phyloP scores from a whole-genome alignment of 208 protist species.

The Trypanosoma vivax region DNA sequence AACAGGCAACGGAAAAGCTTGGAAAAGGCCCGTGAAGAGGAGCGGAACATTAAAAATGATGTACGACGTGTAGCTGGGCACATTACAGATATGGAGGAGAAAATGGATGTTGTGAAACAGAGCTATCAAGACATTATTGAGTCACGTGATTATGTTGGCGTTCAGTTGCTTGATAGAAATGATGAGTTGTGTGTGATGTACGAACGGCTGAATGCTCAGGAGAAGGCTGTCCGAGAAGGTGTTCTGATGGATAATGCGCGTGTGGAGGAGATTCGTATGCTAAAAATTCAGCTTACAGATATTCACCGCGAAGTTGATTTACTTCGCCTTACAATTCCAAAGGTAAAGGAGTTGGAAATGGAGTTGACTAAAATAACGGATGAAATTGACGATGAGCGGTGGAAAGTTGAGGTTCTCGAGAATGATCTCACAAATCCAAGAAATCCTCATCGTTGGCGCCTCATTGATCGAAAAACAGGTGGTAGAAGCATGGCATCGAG shows the following conservation, averaged over 20 bases:
- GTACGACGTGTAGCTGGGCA: conserved; percentile 89
- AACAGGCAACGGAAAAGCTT: conserved; percentile 75
- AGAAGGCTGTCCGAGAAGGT: conserved; percentile 83
- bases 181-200: conserved; percentile 93
- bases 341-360: conserved; percentile 81
- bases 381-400: conserved; percentile 85
- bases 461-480: conserved; percentile 20
- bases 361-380: conserved; percentile 55
- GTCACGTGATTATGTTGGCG: conserved; percentile 90
- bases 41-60: conserved; percentile 82
- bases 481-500: neutral
- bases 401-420: conserved; percentile 71
- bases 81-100: conserved; percentile 81
- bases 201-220: conserved; percentile 92
- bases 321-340: conserved; percentile 61
- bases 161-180: conserved; percentile 95
- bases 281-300: conserved; percentile 75
- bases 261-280: conserved; percentile 56
- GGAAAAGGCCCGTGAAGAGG: conserved; percentile 48
- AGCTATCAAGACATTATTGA: conserved; percentile 87
- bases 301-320: conserved; percentile 79
- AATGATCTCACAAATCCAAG: conserved; percentile 79
- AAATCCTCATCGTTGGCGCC: conserved; percentile 78
- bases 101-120: conserved; percentile 80
- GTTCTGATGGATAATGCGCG: conserved; percentile 71